These are phyloP conservation scores for Actinomucor elegans DNA, from an alignment of 371 early-diverging fungal genomes.

Conservation along the genomic window DNA sequence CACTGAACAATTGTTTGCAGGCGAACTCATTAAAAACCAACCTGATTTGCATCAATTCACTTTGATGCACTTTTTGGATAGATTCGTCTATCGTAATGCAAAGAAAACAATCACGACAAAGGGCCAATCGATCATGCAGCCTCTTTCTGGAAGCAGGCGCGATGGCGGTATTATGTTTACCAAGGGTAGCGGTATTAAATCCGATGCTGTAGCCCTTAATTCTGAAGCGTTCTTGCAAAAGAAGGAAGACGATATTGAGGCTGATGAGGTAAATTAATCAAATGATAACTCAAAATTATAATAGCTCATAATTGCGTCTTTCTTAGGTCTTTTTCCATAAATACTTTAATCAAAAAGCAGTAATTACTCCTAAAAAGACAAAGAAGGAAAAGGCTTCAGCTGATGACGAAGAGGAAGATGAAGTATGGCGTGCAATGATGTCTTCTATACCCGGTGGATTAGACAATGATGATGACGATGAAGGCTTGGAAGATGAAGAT, in stretches of 20 bases:
- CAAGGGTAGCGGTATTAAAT: conserved; percentile 36
- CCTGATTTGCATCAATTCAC: conserved; percentile 91
- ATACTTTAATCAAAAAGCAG: conserved; percentile 67
- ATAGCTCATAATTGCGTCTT: too few relatives aligned
- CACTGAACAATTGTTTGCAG: conserved; percentile 69
- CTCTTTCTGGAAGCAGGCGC: conserved; percentile 40
- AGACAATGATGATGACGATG: conserved; percentile 48
- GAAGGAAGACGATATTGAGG: conserved; percentile 59
- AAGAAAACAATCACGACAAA: conserved; percentile 64
- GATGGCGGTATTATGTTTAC: conserved; percentile 51
- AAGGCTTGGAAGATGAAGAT: conserved; percentile 48
- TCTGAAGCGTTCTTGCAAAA: conserved; percentile 62
- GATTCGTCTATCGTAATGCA: conserved; percentile 94
- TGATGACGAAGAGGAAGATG: conserved; percentile 60
- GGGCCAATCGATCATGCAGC: conserved; percentile 66
- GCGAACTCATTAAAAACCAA: conserved; percentile 68
- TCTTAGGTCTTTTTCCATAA: conserved; percentile 87
- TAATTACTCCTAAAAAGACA: conserved; percentile 22
- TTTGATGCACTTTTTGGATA: conserved; percentile 90
- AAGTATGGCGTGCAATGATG: conserved; percentile 75
- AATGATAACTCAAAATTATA: too few relatives aligned
- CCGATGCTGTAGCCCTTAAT: conserved; percentile 49
- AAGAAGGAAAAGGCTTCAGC: conserved; percentile 46
- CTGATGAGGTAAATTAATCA: too few relatives aligned
- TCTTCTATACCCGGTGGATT: conserved; percentile 66